phyloP scores from a whole-genome alignment of 2,329 filamentous ascomycete species.

The Aureobasidium sp. region DNA sequence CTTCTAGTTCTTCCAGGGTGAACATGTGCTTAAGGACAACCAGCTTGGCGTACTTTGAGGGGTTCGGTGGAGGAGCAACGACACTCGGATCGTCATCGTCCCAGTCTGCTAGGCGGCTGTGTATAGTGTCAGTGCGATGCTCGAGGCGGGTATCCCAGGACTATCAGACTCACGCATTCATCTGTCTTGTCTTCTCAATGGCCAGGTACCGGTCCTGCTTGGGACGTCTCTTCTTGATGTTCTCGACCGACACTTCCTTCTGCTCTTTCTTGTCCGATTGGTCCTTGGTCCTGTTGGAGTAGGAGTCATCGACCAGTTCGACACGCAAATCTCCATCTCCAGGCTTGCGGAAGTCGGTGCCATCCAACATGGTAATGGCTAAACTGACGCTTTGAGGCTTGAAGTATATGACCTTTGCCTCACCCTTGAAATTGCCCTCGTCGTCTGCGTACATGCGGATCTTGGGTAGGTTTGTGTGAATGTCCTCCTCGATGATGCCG shows the following conservation, averaged over 20 bases:
- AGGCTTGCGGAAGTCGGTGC: constrained; percentile 70
- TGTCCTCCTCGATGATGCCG: constrained; percentile 89
- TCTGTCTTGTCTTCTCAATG: constrained; percentile 82
- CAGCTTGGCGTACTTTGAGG: constrained; percentile 62
- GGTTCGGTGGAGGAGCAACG: constrained; percentile 45
- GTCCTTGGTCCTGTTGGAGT: constrained; percentile 57
- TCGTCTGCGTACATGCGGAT: constrained; percentile 90
- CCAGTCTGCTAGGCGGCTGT: constrained; percentile 87
- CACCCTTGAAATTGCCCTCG: constrained; percentile 81
- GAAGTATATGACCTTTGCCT: constrained; percentile 87
- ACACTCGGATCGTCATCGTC: constrained; percentile 72
- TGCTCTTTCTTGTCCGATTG: constrained; percentile 57
- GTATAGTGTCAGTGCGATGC: constrained; percentile 10
- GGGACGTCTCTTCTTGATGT: constrained; percentile 44
- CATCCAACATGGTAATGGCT: constrained; percentile 73
- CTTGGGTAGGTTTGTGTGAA: constrained; percentile 77
- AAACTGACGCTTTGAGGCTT: constrained; percentile 86
- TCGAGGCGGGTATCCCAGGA: background rate
- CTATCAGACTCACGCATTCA: constrained; percentile 52
- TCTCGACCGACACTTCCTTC: constrained; percentile 53
- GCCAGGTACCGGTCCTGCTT: constrained; percentile 75
- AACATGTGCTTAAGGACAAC: constrained; percentile 94
- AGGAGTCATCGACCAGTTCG: constrained; percentile 77
- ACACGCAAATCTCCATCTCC: constrained; percentile 65
- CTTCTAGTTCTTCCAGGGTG: constrained; percentile 73